Evolutionary conservation across 2,329 filamentous ascomycete genomes (phyloP).

Genomic region (Sporothrix mexicana): DNA sequence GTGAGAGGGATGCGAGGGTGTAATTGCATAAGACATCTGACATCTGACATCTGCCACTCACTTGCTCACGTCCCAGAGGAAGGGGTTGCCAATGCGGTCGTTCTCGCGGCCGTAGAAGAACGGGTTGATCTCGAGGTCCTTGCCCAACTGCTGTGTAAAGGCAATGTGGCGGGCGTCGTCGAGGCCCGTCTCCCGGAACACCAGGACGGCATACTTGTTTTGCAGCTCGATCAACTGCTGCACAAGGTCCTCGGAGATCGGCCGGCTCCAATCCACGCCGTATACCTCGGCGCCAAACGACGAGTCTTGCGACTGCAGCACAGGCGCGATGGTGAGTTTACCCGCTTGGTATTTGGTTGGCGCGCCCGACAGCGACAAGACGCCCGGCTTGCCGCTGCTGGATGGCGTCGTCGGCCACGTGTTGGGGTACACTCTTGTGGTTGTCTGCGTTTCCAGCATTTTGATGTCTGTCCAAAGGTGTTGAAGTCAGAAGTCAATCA

Average conservation of each 20-base stretch:
- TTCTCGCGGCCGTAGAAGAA: neutral
- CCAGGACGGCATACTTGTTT: neutral
- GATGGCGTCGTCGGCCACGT: neutral
- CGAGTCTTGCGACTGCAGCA: neutral
- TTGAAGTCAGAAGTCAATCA: too few species aligned
- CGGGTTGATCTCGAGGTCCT: slow-evolving; percentile 1
- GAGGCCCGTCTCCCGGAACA: slow-evolving; percentile 9
- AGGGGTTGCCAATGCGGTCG: neutral
- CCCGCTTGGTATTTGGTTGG: neutral
- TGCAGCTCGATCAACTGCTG: neutral
- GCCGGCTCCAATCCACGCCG: neutral
- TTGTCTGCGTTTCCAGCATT: too few species aligned
- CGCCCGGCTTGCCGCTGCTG: too few species aligned
- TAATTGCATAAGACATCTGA: too few species aligned
- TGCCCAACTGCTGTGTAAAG: slow-evolving; percentile 6
- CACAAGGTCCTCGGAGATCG: neutral
- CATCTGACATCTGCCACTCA: too few species aligned
- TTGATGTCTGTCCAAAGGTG: too few species aligned
- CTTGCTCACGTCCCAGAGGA: slow-evolving; percentile 3
- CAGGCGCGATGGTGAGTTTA: neutral
- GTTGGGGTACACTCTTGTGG: neutral
- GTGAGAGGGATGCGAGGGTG: neutral
- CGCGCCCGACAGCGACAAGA: too few species aligned
- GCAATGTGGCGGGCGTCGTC: slow-evolving; percentile 25
- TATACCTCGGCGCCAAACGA: neutral